Percentiles rank a stretch among this genome's conserved stretches.
Evolutionary conservation across 768 basidiomycete genomes (phyloP).

Genomic region (Tylopilus rubrobrunneus): DNA sequence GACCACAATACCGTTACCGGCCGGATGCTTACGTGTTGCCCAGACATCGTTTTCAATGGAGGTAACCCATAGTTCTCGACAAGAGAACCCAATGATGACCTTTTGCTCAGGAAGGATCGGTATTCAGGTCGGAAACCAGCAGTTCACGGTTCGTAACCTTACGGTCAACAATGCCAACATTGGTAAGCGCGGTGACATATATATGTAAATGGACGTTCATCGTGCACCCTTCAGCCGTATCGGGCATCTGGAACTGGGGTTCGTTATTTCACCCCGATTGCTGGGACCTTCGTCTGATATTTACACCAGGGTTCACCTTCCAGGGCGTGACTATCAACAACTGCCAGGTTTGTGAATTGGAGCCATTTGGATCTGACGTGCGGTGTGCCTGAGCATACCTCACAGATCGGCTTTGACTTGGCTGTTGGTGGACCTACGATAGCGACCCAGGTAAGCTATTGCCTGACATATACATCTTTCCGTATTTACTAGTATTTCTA

Average conservation of each 20-base stretch:
- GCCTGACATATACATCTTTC: background rate
- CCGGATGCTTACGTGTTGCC: background rate
- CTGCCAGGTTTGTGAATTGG: constrained; percentile 20
- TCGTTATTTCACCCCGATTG: background rate
- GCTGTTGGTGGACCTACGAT: constrained; percentile 34
- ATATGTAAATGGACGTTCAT: background rate
- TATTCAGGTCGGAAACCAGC: constrained; percentile 75
- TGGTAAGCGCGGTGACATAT: constrained; percentile 22
- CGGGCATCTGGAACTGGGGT: constrained; percentile 42
- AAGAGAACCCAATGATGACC: background rate
- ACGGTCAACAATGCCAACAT: constrained; percentile 45
- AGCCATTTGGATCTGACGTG: background rate
- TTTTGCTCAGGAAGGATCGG: constrained; percentile 42
- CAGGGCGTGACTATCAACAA: constrained; percentile 47
- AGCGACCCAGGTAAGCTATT: constrained; percentile 29
- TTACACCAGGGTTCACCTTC: constrained; percentile 44
- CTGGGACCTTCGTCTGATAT: background rate
- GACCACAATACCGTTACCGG: background rate
- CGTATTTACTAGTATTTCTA: constrained; percentile 12
- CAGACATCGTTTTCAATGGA: constrained; percentile 43
- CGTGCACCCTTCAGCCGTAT: constrained; percentile 18
- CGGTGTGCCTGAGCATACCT: background rate
- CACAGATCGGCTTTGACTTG: constrained; percentile 45
- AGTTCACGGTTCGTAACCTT: constrained; percentile 68
- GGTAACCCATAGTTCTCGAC: constrained; percentile 11